Evolutionary conservation across 2,329 filamentous ascomycete species (phyloP).

Genomic region (Esteya vermicola): DNA sequence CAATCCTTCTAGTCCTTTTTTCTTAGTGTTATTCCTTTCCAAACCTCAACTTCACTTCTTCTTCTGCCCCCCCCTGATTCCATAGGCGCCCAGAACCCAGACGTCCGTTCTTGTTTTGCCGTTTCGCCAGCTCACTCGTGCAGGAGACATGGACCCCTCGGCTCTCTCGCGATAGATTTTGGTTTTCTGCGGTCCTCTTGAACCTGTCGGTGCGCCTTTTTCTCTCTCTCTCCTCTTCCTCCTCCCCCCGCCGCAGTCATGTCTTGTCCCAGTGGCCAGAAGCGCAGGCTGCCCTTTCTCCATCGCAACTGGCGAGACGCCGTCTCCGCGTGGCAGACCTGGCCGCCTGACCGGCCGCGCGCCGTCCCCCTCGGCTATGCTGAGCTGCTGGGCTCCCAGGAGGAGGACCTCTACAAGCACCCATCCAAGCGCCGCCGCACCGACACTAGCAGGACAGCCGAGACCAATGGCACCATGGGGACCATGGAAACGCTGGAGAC

Average conservation of each 20-base stretch:
- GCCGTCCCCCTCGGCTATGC: not conserved
- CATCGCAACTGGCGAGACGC: conserved; percentile 38
- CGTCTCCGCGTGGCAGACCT: conserved; percentile 29
- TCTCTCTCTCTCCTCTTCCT: not conserved
- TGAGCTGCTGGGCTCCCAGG: conserved; percentile 1
- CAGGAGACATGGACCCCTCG: not conserved
- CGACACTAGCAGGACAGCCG: conserved; percentile 9
- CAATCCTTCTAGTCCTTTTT: not conserved
- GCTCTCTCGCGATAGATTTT: not conserved
- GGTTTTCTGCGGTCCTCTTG: no score
- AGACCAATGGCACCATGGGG: no score
- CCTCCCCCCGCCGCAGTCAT: not conserved
- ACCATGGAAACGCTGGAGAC: no score
- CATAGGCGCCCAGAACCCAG: no score
- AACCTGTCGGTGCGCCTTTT: not conserved
- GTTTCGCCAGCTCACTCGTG: not conserved
- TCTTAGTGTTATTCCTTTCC: not conserved
- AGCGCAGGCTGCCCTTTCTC: conserved; percentile 31
- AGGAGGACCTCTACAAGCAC: conserved; percentile 22
- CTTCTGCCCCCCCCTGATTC: not conserved
- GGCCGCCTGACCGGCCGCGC: not conserved
- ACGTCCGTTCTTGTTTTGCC: no score
- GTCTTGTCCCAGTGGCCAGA: not conserved
- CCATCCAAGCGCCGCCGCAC: conserved; percentile 37
- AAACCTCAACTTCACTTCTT: not conserved